Percentiles rank a stretch among this genome's conserved stretches.
These are phyloP conservation scores for Chaetomidium leptoderma DNA, from an alignment of 495 filamentous ascomycete genomes.

Conservation along the genomic window DNA sequence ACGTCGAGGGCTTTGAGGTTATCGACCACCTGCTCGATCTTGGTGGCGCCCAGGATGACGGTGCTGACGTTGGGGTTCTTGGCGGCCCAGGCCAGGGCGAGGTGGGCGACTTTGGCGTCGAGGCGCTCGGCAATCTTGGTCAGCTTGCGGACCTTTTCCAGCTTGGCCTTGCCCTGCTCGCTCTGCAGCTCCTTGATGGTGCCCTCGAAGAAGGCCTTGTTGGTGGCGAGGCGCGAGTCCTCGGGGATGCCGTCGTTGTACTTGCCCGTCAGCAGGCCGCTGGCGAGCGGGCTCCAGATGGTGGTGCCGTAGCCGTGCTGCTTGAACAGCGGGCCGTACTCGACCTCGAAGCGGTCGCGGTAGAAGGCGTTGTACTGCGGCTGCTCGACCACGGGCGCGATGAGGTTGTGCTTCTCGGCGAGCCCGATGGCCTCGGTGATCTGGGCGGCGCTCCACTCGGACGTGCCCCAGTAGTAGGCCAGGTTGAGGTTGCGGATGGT, in stretches of 20 bases:
- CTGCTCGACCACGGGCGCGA: conserved; percentile 81
- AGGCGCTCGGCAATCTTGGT: conserved; percentile 63
- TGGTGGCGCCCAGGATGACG: conserved; percentile 69
- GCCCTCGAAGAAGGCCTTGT: conserved; percentile 38
- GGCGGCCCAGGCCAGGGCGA: conserved; percentile 70
- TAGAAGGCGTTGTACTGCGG: conserved; percentile 76
- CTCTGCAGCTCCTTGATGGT: conserved; percentile 37
- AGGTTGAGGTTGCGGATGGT: conserved; percentile 67
- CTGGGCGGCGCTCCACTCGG: conserved; percentile 79
- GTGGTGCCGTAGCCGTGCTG: conserved; percentile 66
- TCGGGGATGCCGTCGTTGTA: conserved; percentile 66
- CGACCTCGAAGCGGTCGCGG: conserved; percentile 69
- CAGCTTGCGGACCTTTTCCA: conserved; percentile 48
- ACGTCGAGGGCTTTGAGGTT: conserved; percentile 62
- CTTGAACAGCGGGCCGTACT: conserved; percentile 62
- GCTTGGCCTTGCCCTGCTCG: conserved; percentile 33
- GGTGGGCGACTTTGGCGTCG: conserved; percentile 52
- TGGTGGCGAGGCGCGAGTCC: conserved; percentile 51
- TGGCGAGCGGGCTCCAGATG: conserved; percentile 64
- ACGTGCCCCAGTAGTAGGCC: conserved; percentile 88
- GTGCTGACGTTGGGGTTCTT: conserved; percentile 71
- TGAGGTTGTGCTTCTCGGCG: conserved; percentile 69
- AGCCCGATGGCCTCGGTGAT: conserved; percentile 71
- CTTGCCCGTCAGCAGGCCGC: conserved; percentile 71
- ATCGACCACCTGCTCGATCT: conserved; percentile 64